Conservation (phyloP, 1,139 yeast species). For the Kodamaea plutei region DNA sequence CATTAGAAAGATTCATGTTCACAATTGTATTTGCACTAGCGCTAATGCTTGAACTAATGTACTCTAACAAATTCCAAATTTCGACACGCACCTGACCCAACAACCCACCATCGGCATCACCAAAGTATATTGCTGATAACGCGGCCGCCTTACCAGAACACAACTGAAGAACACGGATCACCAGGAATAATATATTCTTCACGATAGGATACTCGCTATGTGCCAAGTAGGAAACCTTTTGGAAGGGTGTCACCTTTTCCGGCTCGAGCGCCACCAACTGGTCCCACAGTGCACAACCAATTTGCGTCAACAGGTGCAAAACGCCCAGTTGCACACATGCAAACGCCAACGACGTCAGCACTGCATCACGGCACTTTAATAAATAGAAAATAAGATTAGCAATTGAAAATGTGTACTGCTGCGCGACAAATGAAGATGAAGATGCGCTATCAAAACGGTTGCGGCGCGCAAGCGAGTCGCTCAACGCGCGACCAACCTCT, state of each 20-base stretch:
- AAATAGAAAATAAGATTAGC: conserved; percentile 26
- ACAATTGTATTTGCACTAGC: neutral
- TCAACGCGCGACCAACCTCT: conserved; percentile 30
- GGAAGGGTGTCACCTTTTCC: conserved; percentile 6
- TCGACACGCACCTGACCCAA: conserved; percentile 3
- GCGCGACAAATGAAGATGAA: conserved; percentile 14
- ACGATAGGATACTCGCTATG: conserved; percentile 22
- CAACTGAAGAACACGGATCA: conserved; percentile 38
- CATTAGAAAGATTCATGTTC: neutral
- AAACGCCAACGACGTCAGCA: conserved; percentile 44
- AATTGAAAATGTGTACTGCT: conserved; percentile 4
- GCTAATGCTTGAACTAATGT: neutral
- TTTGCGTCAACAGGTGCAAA: conserved; percentile 22
- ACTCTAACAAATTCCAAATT: neutral
- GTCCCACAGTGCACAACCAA: conserved; percentile 21
- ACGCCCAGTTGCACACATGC: conserved; percentile 48
- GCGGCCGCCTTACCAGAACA: conserved; percentile 11
- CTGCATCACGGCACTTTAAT: conserved; percentile 24
- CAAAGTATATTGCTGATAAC: conserved; percentile 6
- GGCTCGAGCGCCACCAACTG: conserved; percentile 17
- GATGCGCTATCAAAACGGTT: conserved; percentile 21
- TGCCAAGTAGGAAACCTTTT: neutral
- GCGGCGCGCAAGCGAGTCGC: conserved; percentile 24
- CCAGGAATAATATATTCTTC: conserved; percentile 38
- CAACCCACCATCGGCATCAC: conserved; percentile 16